Conservation (phyloP, 306 rosid species). For the Sicyos edulis region DNA sequence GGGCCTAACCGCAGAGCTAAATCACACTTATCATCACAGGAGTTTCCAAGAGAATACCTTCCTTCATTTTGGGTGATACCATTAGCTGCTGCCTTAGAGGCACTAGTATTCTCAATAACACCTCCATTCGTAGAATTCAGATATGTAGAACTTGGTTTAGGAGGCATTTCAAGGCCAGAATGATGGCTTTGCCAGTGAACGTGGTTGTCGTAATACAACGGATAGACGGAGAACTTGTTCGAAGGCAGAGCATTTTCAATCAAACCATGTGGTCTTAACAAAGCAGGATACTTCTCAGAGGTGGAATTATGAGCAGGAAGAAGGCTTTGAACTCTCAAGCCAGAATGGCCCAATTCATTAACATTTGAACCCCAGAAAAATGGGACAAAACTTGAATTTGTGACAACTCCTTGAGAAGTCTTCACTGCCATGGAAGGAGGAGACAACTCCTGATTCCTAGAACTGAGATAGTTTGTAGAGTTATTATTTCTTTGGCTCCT, state of each 20-base stretch:
- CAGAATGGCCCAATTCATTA: conserved; percentile 17
- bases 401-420: conserved; percentile 20
- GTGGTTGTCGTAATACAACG: conserved; percentile 35
- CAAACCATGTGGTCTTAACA: conserved; percentile 27
- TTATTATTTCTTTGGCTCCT: conserved; percentile 55
- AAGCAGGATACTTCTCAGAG: conserved; percentile 9
- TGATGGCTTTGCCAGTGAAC: conserved; percentile 19
- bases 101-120: conserved; percentile 14
- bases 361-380: conserved; percentile 23
- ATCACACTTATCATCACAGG: conserved; percentile 39
- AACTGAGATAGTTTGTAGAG: conserved; percentile 49
- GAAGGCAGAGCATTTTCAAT: conserved; percentile 26
- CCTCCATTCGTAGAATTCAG: conserved; percentile 26
- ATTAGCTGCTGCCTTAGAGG: conserved; percentile 24
- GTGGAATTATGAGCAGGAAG: conserved; percentile 1
- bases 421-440: conserved; percentile 20
- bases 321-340: conserved; percentile 13
- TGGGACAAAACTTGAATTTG: conserved; percentile 21
- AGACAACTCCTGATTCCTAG: conserved; percentile 25
- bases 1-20: conserved; percentile 61
- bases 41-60: conserved; percentile 20
- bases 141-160: conserved; percentile 22
- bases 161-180: conserved; percentile 17
- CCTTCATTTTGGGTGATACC: conserved; percentile 16
- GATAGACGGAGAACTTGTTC: conserved; percentile 36